Evolutionary conservation across 2,329 filamentous ascomycete genomes (phyloP).

Genomic region (Diaporthe velutina): DNA sequence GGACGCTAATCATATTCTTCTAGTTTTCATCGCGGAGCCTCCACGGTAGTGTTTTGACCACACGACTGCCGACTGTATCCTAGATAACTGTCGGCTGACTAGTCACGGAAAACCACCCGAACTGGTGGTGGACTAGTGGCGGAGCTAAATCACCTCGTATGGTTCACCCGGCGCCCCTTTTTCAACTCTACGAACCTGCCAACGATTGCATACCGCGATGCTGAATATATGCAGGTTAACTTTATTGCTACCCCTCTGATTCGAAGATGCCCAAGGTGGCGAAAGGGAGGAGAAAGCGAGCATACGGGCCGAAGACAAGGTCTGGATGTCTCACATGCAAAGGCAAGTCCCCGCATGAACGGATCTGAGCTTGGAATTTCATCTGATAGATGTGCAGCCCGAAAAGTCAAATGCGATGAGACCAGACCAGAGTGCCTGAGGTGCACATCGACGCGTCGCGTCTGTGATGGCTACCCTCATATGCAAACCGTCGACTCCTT

Average conservation of each 20-base stretch:
- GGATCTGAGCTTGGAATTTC: background rate
- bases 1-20: background rate
- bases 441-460: slow-evolving; percentile 10
- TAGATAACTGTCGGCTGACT: background rate
- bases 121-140: background rate
- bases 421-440: slow-evolving; percentile 1
- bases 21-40: background rate
- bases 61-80: background rate
- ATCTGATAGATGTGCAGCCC: slow-evolving; percentile 3
- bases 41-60: background rate
- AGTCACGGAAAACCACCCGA: background rate
- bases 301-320: slow-evolving; percentile 7
- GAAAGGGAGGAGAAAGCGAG: slow-evolving; percentile 19
- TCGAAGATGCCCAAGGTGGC: slow-evolving; percentile 12
- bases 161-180: background rate
- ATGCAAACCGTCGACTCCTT: background rate
- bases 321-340: slow-evolving; percentile 11
- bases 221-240: background rate
- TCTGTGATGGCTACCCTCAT: slow-evolving; percentile 8
- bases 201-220: background rate
- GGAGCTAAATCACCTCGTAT: background rate
- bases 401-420: slow-evolving; percentile 11
- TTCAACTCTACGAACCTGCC: background rate
- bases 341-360: background rate
- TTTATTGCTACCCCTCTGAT: background rate